Base-by-base conservation (phyloP, 2,329 filamentous ascomycete species). In the Curvularia verruculosa region DNA sequence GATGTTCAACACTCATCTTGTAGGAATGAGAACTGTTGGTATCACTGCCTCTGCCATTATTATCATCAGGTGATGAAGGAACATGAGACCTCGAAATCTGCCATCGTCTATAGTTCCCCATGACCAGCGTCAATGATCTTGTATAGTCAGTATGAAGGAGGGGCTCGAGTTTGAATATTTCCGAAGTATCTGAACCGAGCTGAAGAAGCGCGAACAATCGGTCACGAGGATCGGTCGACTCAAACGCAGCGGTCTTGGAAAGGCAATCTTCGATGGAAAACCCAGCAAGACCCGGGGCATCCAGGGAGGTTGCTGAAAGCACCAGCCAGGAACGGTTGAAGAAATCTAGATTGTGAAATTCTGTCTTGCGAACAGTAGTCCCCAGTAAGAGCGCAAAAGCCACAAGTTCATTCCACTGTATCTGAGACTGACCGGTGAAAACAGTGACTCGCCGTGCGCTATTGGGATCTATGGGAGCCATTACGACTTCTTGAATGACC, bases 221-320 rank as follows among this genome's bases (percentile, higher is more conserved):
- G 44, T 47, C 44, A 9, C 44, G 44, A 23, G 44, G 44, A 47
- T 47, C 44, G n/a, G 15, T 47, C 44, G 44, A 31, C 44, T 47
- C 44, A 28, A 47, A 47, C 23, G 26, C 15, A 26, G 18, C 23
- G 23, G 40, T 43, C 23, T 26, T 43, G 23, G 23, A 26, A 18
- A 43, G 23, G 23, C 10, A 26, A 2, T 23, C 40, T 23, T 43
- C 40, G 23, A 43, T 43, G 40, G 40, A 43, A 43, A 43, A 2
- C n/a, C 23, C 23, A 43, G 40, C 23, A 26, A 13, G 7, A 43
- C 10, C 40, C 13, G 6, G n/a, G 21, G 5, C 5, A n/a, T 5
- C 40, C 12, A n/a, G 23, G 13, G 15, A 24, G 40, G 5, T 23
- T 6, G 12, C 13, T 43, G 23, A 43, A 15, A 43, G 40, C 23